Percentiles rank a stretch among this genome's conserved stretches.
Evolutionary conservation across 1,284 basidiomycete species (phyloP).

Genomic region (Malassezia yamatoensis): DNA sequence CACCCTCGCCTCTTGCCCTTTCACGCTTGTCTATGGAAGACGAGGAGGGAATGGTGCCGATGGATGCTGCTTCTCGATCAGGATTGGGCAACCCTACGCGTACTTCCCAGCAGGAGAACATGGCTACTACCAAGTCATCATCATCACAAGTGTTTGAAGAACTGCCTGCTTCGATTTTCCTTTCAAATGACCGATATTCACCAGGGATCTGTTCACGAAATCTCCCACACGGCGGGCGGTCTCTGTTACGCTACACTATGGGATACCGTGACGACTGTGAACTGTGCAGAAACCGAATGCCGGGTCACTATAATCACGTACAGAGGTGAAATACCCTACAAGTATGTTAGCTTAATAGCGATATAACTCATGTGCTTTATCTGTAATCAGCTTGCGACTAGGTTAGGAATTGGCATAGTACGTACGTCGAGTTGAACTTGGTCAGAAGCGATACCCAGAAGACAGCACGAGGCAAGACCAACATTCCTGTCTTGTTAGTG

Average conservation of each 20-base stretch:
- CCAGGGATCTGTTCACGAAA: neutral
- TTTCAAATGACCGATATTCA: neutral
- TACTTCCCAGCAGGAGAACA: neutral
- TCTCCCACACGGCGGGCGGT: neutral
- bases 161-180: neutral
- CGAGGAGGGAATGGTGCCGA: neutral
- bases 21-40: constrained; percentile 5
- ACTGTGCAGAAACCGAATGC: neutral
- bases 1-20: constrained; percentile 8
- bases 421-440: constrained; percentile 11
- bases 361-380: constrained; percentile 8
- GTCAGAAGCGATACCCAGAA: constrained; percentile 7
- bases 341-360: constrained; percentile 2
- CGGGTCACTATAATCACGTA: constrained; percentile 5
- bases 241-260: constrained; percentile 5
- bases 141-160: neutral
- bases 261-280: constrained; percentile 8
- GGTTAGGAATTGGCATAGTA: neutral
- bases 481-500: constrained; percentile 3
- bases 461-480: constrained; percentile 7
- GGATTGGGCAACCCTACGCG: neutral
- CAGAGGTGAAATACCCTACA: neutral
- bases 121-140: neutral
- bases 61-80: neutral
- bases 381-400: constrained; percentile 3